Evolutionary conservation across 805 yeast genomes (phyloP).

Genomic region (Nakazawaea ambrosiae): DNA sequence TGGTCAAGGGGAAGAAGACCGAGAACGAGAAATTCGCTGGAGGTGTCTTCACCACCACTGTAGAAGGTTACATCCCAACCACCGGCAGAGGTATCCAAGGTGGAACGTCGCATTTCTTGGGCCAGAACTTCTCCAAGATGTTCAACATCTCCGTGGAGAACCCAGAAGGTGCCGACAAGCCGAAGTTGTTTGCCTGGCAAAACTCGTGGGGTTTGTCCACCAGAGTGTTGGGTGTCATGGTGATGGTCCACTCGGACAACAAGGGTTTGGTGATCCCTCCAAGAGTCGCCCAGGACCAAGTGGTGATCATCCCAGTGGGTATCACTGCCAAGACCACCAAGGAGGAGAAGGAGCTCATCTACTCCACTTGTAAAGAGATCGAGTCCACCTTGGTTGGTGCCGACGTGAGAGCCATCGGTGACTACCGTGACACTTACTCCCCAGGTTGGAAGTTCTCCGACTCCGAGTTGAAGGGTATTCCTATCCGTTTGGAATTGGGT

Average conservation of each 20-base stretch:
- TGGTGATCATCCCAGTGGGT: conserved; percentile 92
- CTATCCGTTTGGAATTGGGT: conserved; percentile 90
- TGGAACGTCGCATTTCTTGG: conserved; percentile 96
- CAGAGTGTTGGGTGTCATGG: conserved; percentile 98
- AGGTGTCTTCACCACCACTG: conserved; percentile 90
- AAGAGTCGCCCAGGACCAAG: conserved; percentile 88
- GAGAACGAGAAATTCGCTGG: conserved; percentile 99
- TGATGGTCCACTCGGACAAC: conserved; percentile 97
- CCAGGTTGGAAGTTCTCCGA: conserved; percentile 99
- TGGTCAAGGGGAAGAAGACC: conserved; percentile 89
- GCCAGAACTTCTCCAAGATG: conserved; percentile 98
- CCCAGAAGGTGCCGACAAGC: conserved; percentile 84
- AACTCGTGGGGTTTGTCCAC: conserved; percentile 99
- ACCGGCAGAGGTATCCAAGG: conserved; percentile 99
- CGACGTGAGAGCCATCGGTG: conserved; percentile 75
- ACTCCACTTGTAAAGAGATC: conserved; percentile 61
- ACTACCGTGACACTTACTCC: conserved; percentile 88
- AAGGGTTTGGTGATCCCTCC: conserved; percentile 98
- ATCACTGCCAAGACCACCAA: conserved; percentile 78
- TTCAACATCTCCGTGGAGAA: conserved; percentile 92
- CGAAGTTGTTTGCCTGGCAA: conserved; percentile 86
- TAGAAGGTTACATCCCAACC: conserved; percentile 94
- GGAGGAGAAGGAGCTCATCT: conserved; percentile 65
- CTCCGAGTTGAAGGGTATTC: conserved; percentile 94
- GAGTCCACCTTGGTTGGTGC: conserved; percentile 53